Evolutionary conservation across 352 stramenopile genomes (phyloP), one percentile per base, ranked within the genome.

Genomic region (Pythium guiyangense): DNA sequence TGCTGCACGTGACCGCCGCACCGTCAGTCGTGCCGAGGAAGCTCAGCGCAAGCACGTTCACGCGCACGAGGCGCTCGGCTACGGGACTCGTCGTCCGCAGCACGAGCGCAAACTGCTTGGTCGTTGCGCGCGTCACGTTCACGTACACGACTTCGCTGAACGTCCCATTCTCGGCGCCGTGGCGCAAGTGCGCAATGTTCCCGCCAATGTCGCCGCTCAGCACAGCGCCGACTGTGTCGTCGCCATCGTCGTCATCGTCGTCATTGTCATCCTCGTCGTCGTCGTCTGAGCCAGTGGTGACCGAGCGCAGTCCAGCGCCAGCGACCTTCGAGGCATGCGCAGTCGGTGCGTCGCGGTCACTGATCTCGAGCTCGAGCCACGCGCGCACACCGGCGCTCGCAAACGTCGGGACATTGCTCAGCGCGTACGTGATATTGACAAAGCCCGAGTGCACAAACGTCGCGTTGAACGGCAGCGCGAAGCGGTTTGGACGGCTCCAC

Each of bases 331-430:
- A 2, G 6, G 1, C 31, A 6, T 37, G 31, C 31, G 54, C 57
- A 26, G 56, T 27, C 1, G 35, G 52, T 2, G 45, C 61, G n/a
- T 61, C 52, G 1, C 58, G 20, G 35, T 77, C 68, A 14, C 67
- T 60, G 9, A 86, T 63, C 59, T 91, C 76, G 15, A 91, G 59
- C 60, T 89, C 80, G 25, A 91, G 61, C 80, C 80, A 91, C n/a
- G 78, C 80, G 34, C 78, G 78, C 8, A 64, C 66, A 1, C 74
- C 76, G n/a, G 83, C 70, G 4, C 61, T 67, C 48, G 66, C 79
- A 54, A 88, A 88, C 1, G 81, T 89, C 1, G 81, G 81, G 3
- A 92, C 69, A 25, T 81, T 70, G 20, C 72, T 69, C 14, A 92
- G 58, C 34, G 73, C 54, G 52, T 92, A 92, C 34, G 78, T 92